Conservation (phyloP, 768 basidiomycete species). For the Russula lepida region DNA sequence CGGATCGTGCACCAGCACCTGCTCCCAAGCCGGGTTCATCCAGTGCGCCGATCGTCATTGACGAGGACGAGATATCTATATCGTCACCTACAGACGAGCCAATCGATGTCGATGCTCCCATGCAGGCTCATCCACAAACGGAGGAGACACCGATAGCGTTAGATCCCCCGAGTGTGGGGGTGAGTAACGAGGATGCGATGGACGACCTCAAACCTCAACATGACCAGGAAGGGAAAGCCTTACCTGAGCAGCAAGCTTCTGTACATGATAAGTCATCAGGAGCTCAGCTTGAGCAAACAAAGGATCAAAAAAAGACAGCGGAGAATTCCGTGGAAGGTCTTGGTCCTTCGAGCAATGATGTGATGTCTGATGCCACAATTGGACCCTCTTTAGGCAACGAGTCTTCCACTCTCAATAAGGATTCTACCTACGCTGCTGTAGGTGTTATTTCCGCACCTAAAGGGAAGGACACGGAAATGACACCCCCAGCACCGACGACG, state of each 20-base stretch:
- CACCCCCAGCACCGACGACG: neutral
- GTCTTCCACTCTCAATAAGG: neutral
- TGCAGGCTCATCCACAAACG: neutral
- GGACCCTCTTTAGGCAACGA: neutral
- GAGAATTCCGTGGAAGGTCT: neutral
- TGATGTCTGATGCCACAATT: neutral
- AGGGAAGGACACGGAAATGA: neutral
- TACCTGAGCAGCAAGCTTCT: neutral
- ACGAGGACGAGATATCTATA: conserved; percentile 3
- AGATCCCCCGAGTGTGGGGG: neutral
- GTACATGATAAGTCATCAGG: neutral
- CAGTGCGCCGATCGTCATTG: conserved; percentile 12
- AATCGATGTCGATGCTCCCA: neutral
- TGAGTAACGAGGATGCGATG: neutral
- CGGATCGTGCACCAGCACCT: conserved; percentile 3
- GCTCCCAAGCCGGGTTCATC: conserved; percentile 9
- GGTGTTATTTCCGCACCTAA: neutral
- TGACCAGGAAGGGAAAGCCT: neutral
- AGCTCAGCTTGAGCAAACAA: neutral
- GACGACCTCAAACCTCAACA: neutral
- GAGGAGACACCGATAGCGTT: neutral
- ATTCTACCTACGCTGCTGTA: neutral
- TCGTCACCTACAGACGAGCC: neutral
- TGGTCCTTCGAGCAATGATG: neutral
- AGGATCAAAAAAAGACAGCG: neutral